Evolutionary conservation across 305 asterid species (phyloP).

Genomic region (Ruellia speciosa): DNA sequence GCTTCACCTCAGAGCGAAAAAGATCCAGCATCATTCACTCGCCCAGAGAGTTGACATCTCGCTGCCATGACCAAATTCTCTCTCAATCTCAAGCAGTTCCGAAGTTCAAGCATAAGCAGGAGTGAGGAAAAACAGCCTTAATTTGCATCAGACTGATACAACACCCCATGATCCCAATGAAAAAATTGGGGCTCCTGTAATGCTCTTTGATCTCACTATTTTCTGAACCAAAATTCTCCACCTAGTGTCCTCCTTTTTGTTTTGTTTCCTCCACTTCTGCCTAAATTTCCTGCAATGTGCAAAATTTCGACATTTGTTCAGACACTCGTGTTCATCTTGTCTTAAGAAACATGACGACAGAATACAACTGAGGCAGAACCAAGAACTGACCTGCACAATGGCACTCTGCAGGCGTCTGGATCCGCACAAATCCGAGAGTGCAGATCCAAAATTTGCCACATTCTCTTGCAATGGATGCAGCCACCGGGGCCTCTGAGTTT

Average conservation of each 20-base stretch:
- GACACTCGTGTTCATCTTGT: neutral
- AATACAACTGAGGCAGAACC: neutral
- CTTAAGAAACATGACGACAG: neutral
- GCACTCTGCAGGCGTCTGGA: conserved; percentile 57
- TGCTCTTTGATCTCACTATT: conserved; percentile 78
- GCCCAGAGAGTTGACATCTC: too few species aligned
- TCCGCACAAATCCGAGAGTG: conserved; percentile 77
- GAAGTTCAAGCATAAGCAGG: too few species aligned
- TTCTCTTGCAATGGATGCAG: conserved; percentile 79
- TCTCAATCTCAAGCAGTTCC: too few species aligned
- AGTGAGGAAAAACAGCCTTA: conserved; percentile 26
- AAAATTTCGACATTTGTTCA: conserved; percentile 3
- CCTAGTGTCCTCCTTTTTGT: conserved; percentile 68
- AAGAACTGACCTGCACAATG: conserved; percentile 60
- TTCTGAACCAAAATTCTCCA: conserved; percentile 85
- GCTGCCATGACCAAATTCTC: too few species aligned
- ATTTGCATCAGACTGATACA: neutral
- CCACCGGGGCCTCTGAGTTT: conserved; percentile 65
- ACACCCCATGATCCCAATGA: conserved; percentile 32
- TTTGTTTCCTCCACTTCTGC: conserved; percentile 47
- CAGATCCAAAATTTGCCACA: conserved; percentile 78
- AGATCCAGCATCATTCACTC: too few species aligned
- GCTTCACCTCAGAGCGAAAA: too few species aligned
- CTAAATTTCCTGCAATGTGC: conserved; percentile 45
- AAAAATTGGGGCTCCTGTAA: conserved; percentile 75